Percentiles rank a stretch among this genome's conserved stretches.
phyloP scores from a whole-genome alignment of 768 basidiomycete genomes.

The Rhodotorula sphaerocarpa region DNA sequence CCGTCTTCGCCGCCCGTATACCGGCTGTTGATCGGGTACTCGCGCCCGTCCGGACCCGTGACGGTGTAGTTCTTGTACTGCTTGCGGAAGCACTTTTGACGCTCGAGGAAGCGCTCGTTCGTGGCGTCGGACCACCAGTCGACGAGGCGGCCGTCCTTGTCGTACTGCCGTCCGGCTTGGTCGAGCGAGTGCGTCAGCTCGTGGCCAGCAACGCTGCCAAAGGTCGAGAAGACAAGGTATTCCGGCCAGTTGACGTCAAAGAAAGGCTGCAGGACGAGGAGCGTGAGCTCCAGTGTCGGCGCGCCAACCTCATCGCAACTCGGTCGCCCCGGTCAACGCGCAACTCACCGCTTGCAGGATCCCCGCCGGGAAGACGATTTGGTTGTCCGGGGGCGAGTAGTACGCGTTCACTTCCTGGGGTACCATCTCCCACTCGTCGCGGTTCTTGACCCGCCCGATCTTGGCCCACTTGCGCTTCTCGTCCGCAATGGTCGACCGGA shows the following conservation, averaged over 20 bases:
- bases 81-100: slow-evolving; percentile 78
- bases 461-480: slow-evolving; percentile 63
- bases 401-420: slow-evolving; percentile 63
- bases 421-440: slow-evolving; percentile 75
- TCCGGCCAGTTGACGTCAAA: slow-evolving; percentile 77
- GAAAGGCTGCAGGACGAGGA: slow-evolving; percentile 63
- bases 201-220: slow-evolving; percentile 85
- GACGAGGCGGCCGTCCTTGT: slow-evolving; percentile 74
- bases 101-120: slow-evolving; percentile 61
- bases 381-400: slow-evolving; percentile 4
- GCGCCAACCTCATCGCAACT: too few species aligned
- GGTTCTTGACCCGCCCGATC: slow-evolving; percentile 63
- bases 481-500: slow-evolving; percentile 57
- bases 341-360: slow-evolving; percentile 60
- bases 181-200: slow-evolving; percentile 90
- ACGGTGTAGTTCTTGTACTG: slow-evolving; percentile 85
- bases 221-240: slow-evolving; percentile 83
- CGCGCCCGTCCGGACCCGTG: slow-evolving; percentile 73
- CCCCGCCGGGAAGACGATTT: slow-evolving; percentile 95
- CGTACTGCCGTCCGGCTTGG: slow-evolving; percentile 57
- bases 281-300: too few species aligned
- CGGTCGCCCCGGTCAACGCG: too few species aligned
- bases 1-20: slow-evolving; percentile 83
- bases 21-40: slow-evolving; percentile 69
- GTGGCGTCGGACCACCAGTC: slow-evolving; percentile 74